Evolutionary conservation across 2,329 filamentous ascomycete genomes (phyloP).

Genomic region (Fusarium sp.): DNA sequence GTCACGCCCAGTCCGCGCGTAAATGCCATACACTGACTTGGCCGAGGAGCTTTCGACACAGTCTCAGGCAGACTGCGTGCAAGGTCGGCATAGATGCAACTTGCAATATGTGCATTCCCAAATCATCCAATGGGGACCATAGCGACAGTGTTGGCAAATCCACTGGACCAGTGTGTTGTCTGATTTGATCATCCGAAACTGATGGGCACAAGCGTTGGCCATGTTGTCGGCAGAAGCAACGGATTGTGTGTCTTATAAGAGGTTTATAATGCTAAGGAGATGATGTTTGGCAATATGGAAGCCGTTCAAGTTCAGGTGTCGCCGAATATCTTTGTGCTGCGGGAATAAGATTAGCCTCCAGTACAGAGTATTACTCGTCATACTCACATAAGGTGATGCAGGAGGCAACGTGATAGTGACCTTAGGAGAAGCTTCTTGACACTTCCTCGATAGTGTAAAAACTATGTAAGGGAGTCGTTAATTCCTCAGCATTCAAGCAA

Average conservation of each 20-base stretch:
- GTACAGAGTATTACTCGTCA: neutral
- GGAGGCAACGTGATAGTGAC: neutral
- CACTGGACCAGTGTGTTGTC: constrained; percentile 73
- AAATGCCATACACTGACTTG: constrained; percentile 23
- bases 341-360: neutral
- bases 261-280: neutral
- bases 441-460: neutral
- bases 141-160: constrained; percentile 71
- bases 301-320: neutral
- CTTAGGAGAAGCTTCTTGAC: neutral
- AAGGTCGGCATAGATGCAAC: constrained; percentile 70
- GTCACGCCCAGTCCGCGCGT: constrained; percentile 15
- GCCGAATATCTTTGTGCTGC: too few relatives aligned
- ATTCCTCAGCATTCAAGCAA: too few relatives aligned
- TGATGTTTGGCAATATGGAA: neutral
- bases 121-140: constrained; percentile 73
- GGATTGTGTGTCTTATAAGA: constrained; percentile 13
- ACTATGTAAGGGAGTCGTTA: neutral
- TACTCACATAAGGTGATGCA: neutral
- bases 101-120: constrained; percentile 76
- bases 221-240: constrained; percentile 49
- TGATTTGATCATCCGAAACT: constrained; percentile 73
- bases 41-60: neutral
- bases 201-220: constrained; percentile 67
- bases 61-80: constrained; percentile 54